Base-by-base conservation (phyloP, 352 stramenopile species). In the Phytophthora uliginosa region DNA sequence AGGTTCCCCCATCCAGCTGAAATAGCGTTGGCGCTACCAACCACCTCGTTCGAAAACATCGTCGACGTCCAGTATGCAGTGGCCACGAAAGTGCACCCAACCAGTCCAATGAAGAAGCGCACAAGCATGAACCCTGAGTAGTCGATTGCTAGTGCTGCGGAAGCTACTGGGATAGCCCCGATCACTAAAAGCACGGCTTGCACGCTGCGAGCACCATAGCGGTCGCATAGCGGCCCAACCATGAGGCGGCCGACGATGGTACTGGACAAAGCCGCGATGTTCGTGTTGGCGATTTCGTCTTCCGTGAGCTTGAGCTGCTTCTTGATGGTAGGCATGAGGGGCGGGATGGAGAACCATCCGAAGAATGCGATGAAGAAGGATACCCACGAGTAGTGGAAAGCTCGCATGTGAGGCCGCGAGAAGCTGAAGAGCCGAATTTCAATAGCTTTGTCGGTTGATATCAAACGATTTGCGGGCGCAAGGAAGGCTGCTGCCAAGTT, bases 311-410 rank as follows among this genome's bases (percentile, higher is more conserved):
- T 75, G 89, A 81, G 64, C 15, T 77, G 52, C 20, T 77, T 55
- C 52, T 73, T 77, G 52, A 77, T 77, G 4, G 70, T 73, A 1
- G 70, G 70, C 64, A 73, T 38, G 18, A 77, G 64, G 8, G 70
- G 59, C 17, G 59, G 58, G 5, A 98, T 98, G 31, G 92, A 89
- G 73, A 98, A 98, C 93, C 94, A 98, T 26, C 95, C 91, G 65
- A 98, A 94, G 83, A 99, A 99, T 47, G 95, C 95, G 40, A 95
- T 85, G 83, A 98, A 98, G 81, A 98, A 98, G 33, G 81, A 94
- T 1, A 98, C 69, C 94, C 95, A 98, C n/a, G 91, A 75, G 63
- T 85, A 93, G 80, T 98, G 95, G 79, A 99, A 98, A n/a, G 93
- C 91, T 61, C 71, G 36, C 71, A 74, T 74, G 15, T 74, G 66